Evolutionary conservation across 2,329 filamentous ascomycete species (phyloP).

Genomic region (Nothopassalora personata): DNA sequence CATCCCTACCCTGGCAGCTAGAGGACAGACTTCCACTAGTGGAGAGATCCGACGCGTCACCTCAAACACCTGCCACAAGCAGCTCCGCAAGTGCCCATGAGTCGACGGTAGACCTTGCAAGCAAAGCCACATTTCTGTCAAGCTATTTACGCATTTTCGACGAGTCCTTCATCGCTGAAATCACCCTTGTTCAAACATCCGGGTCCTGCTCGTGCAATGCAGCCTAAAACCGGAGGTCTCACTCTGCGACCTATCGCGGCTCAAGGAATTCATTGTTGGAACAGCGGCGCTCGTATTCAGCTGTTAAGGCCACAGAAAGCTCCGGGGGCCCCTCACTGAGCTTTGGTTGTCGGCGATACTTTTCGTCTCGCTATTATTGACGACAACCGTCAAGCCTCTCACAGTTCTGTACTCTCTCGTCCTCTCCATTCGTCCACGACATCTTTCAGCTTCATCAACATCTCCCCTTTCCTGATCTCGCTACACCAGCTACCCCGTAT

Average conservation of each 20-base stretch:
- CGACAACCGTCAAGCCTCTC: background rate
- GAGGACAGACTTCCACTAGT: background rate
- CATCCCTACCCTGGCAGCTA: no score
- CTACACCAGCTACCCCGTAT: constrained; percentile 67
- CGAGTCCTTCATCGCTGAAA: background rate
- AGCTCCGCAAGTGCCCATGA: background rate
- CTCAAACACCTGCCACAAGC: background rate
- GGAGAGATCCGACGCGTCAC: background rate
- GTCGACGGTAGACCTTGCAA: background rate
- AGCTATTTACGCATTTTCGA: background rate
- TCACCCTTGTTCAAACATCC: background rate
- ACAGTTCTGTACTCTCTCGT: background rate
- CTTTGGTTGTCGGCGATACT: background rate
- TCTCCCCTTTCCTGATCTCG: constrained; percentile 55
- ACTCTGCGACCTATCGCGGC: background rate
- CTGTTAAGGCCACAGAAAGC: background rate
- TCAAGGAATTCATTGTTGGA: background rate
- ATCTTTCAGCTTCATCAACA: constrained; percentile 38
- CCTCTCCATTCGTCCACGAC: constrained; percentile 12
- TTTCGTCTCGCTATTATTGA: constrained; percentile 8
- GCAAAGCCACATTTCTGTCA: background rate
- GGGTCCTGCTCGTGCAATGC: background rate
- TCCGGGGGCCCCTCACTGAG: background rate
- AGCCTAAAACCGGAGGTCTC: background rate
- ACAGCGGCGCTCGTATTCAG: background rate